A percentile compares a stretch with the other conserved stretches of the same genome.
Evolutionary conservation across 1,284 basidiomycete species (phyloP).

Genomic region (Anthracocystis walkeri): DNA sequence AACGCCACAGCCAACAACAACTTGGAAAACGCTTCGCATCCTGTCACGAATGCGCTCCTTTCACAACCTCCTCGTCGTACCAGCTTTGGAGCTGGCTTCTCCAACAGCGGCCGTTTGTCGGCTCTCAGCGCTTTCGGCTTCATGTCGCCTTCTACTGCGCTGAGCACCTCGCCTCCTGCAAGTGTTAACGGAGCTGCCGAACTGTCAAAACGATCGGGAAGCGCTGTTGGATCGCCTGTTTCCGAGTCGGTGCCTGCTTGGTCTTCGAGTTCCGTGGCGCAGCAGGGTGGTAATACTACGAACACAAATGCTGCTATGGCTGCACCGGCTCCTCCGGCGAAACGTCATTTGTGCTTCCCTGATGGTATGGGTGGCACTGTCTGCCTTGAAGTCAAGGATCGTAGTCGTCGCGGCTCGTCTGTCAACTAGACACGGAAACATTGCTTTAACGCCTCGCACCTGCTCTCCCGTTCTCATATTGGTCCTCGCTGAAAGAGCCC

Average conservation of each 20-base stretch:
- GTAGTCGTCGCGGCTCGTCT: constrained; percentile 42
- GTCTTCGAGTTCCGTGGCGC: neutral
- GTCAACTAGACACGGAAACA: constrained; percentile 15
- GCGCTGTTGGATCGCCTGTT: constrained; percentile 20
- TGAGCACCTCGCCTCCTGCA: constrained; percentile 35
- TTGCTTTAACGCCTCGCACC: neutral
- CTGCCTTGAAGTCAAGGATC: constrained; percentile 46
- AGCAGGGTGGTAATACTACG: constrained; percentile 3
- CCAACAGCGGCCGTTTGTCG: constrained; percentile 33
- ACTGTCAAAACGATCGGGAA: constrained; percentile 14
- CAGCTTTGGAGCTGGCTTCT: constrained; percentile 36
- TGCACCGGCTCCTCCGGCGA: constrained; percentile 14
- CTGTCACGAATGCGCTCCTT: constrained; percentile 28
- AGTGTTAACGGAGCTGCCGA: constrained; percentile 17
- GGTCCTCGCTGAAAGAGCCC: neutral
- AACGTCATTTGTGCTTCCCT: constrained; percentile 48
- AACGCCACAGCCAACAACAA: neutral
- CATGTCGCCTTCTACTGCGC: constrained; percentile 22
- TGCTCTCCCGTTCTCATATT: neutral
- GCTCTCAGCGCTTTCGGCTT: constrained; percentile 48
- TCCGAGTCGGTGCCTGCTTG: constrained; percentile 20
- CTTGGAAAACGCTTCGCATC: constrained; percentile 3
- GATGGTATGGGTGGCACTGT: constrained; percentile 51
- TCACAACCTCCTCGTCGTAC: constrained; percentile 47
- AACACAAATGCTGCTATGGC: neutral